These are phyloP conservation scores for Aspergillus quadricinctus DNA, from an alignment of 2,329 filamentous ascomycete species.

Conservation along the genomic window DNA sequence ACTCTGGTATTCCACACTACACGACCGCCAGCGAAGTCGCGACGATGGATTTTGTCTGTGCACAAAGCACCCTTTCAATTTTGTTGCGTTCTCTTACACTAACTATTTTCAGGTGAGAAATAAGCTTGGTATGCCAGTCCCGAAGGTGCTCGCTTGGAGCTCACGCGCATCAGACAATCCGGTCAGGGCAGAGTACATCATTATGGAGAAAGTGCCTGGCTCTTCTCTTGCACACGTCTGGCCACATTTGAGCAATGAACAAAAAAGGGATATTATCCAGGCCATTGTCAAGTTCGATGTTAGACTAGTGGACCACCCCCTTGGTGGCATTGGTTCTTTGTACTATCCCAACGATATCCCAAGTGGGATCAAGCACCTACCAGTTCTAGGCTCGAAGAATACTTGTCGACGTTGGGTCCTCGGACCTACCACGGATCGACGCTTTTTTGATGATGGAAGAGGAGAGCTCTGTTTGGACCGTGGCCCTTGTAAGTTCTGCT, in stretches of 20 bases:
- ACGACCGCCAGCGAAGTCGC: background rate
- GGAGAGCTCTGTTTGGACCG: background rate
- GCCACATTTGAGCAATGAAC: background rate
- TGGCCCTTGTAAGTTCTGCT: background rate
- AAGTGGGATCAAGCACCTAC: background rate
- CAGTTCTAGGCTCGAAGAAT: background rate
- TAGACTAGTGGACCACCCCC: background rate
- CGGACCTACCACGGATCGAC: background rate
- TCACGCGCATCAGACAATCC: background rate
- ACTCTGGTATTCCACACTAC: background rate
- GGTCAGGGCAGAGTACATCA: background rate
- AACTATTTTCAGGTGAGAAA: background rate
- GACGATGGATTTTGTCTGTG: background rate
- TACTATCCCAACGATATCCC: background rate
- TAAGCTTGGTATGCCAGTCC: background rate
- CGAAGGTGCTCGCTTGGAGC: background rate
- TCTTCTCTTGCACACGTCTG: background rate
- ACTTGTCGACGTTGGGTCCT: background rate
- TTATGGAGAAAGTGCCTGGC: background rate
- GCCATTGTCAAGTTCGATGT: background rate
- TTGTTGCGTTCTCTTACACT: background rate
- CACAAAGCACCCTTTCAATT: background rate
- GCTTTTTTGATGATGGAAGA: background rate
- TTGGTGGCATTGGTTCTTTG: background rate
- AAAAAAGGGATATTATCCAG: background rate